Evolutionary conservation across 108 stramenopile genomes (phyloP), one percentile per base, ranked within the genome.

Genomic region (Thalassiosira profunda): DNA sequence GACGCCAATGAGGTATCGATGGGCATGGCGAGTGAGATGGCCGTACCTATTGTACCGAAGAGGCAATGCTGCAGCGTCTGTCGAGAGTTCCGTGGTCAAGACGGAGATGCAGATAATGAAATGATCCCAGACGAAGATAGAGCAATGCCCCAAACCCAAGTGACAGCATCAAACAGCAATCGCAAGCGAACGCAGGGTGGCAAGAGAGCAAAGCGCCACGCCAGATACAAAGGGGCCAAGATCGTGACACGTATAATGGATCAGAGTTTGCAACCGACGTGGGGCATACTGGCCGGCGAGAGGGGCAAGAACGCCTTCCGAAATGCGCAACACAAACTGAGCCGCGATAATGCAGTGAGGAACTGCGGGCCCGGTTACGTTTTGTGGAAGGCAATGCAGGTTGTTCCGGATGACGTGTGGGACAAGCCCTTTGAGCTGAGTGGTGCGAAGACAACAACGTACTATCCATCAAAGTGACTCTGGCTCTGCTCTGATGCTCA

Each of bases 341-440:
- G 74, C 18, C 67, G 76, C 8, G 84, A 88, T 61, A 37, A 31
- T 10, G 58, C 23, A 10, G 57, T 86, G 21, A 79, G 90, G 51
- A 82, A 89, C 47, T 92, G 91, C 48, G 91, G 91, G 1, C 87
- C 87, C 9, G 87, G 66, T 14, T 82, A 81, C 44, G 76, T 92
- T n/a, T 42, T 92, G 20, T 36, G 77, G 35, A 70, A 73, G 36
- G 86, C 82, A 37, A 86, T 88, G 80, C n/a, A 48, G 26, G 47
- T 30, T 20, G 37, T 67, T 36, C 57, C 74, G n/a, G 23, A 23
- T 31, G 74, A 75, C 5, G 41, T 75, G 25, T 67, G 64, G 65
- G 74, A 75, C 14, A 51, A 25, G 14, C 74, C 58, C 12, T 67
- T 66, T 66, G 46, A 14, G 29, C 53, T 52, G 48, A 75, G 34